Base-by-base conservation (phyloP, 768 basidiomycete genomes). In the Lactarius evosmus region DNA sequence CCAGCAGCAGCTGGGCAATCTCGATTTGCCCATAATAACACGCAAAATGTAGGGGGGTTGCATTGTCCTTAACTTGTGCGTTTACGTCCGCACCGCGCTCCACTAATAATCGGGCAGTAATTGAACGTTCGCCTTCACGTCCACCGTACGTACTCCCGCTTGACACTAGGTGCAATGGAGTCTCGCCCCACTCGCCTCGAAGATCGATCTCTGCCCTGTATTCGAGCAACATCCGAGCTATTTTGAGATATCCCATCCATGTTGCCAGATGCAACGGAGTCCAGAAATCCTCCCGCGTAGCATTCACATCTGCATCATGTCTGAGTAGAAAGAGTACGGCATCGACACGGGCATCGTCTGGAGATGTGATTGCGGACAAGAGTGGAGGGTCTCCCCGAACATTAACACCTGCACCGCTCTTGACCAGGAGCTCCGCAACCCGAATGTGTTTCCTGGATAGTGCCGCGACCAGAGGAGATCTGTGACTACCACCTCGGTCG, bases 201-300 rank as follows among this genome's bases (percentile, higher is more conserved):
- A 4, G 9, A 46, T 46, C 4, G 4, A 46, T 4, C 1, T 46
- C 44, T 46, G 22, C 44, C 1, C 44, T 11, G 8, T 46, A 22
- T 22, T 46, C 44, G 11, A 46, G 44, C 12, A 46, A 12, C 2
- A 22, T 22, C n/a, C 0, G 44, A n/a, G n/a, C n/a, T 3, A 44
- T 11, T 1, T 22, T 0, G 2, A 0, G 4, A 44, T 22, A 0
- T 22, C 44, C 44, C 1, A 5, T 4, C 0, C 22, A 3, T 3
- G 44, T 4, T 44, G 44, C 44, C 7, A 44, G 3, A 12, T 44
- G n/a, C 11, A 44, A n/a, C 0, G 44, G 44, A 12, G 19, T n/a
- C 19, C 19, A 7, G 14, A n/a, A 8, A 8, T 6, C n/a, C n/a
- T 19, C 7, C 3, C 8, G 7, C 4, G 14, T 6, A 5, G 41